These are phyloP conservation scores for Fonsecaea pedrosoi DNA, from an alignment of 2,329 filamentous ascomycete genomes.

Conservation along the genomic window DNA sequence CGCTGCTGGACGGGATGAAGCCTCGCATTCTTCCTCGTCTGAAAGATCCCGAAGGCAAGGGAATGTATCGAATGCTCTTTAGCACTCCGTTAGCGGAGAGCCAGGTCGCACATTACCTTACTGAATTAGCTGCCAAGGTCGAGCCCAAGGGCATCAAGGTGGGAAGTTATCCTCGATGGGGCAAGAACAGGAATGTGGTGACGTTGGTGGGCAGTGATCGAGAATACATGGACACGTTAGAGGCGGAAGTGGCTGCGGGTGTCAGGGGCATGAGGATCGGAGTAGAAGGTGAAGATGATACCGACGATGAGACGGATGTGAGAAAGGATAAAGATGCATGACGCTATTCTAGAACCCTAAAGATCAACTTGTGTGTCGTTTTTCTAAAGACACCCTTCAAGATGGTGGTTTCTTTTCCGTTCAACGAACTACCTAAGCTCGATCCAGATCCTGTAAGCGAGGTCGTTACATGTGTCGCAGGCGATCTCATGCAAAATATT, in stretches of 20 bases:
- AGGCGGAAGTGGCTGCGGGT: constrained; percentile 76
- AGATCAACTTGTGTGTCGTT: not conserved
- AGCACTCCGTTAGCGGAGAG: constrained; percentile 90
- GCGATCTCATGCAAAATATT: constrained; percentile 1
- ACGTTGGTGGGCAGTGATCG: constrained; percentile 81
- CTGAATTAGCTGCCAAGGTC: constrained; percentile 75
- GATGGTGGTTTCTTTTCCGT: constrained; percentile 3
- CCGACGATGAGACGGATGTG: constrained; percentile 41
- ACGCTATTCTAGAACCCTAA: constrained; percentile 1
- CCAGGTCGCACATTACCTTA: constrained; percentile 80
- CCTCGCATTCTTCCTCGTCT: constrained; percentile 73
- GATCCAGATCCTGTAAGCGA: constrained; percentile 8
- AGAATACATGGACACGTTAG: constrained; percentile 77
- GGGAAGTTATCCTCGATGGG: constrained; percentile 93
- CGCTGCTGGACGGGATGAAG: constrained; percentile 77
- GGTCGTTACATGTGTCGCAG: not conserved
- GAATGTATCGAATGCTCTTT: constrained; percentile 78
- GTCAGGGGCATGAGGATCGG: constrained; percentile 74
- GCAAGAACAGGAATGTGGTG: constrained; percentile 84
- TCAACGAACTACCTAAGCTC: not conserved
- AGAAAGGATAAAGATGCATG: constrained; percentile 37
- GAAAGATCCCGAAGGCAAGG: constrained; percentile 79
- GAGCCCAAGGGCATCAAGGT: constrained; percentile 84
- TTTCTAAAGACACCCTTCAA: not conserved
- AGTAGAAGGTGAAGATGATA: constrained; percentile 74